These are phyloP conservation scores for Uronychia setigera DNA, from an alignment of 73 alveolate species.

Conservation along the genomic window DNA sequence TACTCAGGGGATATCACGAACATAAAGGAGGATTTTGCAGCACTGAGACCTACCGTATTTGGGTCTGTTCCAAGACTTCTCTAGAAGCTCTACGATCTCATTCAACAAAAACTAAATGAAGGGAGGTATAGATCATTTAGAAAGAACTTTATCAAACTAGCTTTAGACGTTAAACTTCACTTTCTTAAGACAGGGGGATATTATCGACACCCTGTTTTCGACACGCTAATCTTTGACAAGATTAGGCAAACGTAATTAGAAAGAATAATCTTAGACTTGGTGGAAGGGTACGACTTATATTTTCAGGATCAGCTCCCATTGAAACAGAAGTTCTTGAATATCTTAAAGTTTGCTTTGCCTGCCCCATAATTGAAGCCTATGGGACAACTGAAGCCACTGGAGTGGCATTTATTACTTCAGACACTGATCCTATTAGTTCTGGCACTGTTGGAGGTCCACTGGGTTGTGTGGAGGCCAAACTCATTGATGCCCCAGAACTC, in stretches of 20 bases:
- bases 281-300: conserved; percentile 70
- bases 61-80: conserved; percentile 67
- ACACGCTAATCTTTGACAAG: conserved; percentile 61
- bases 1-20: conserved; percentile 62
- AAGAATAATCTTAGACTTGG: conserved; percentile 60
- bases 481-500: conserved; percentile 75
- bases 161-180: conserved; percentile 26
- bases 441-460: conserved; percentile 88
- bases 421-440: conserved; percentile 42
- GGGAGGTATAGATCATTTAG: conserved; percentile 42
- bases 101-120: neutral
- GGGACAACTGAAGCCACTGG: conserved; percentile 86
- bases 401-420: conserved; percentile 65
- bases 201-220: conserved; percentile 50
- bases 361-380: conserved; percentile 81
- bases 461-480: conserved; percentile 60
- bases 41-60: conserved; percentile 65
- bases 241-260: conserved; percentile 21
- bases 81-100: conserved; percentile 36
- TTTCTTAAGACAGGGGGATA: conserved; percentile 32
- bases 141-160: conserved; percentile 63
- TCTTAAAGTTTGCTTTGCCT: conserved; percentile 64
- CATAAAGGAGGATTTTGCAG: conserved; percentile 47
- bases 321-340: conserved; percentile 58
- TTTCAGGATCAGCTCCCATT: conserved; percentile 85